A percentile compares a stretch with the other conserved stretches of the same genome.
Evolutionary conservation across 306 rosid species (phyloP).

Genomic region (Cucurbita argyrosperma): DNA sequence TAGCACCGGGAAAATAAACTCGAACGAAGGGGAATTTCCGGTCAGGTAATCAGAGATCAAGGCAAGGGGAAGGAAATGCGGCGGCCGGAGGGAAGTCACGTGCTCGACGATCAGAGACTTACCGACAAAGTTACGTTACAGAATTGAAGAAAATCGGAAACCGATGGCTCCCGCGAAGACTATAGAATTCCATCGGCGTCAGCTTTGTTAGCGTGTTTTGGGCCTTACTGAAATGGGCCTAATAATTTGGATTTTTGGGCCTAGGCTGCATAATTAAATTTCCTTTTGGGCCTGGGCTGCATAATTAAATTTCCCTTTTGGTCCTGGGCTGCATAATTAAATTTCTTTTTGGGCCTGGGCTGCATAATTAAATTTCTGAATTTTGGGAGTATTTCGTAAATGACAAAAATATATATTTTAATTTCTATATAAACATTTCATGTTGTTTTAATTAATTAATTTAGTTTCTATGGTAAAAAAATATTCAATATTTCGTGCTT

Average conservation of each 20-base stretch:
- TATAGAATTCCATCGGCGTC: background rate
- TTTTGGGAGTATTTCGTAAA: no score
- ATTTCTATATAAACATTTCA: no score
- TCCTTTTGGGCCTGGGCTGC: no score
- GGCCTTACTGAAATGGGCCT: background rate
- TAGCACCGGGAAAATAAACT: background rate
- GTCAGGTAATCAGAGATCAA: slow-evolving; percentile 5
- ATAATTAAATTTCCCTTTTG: background rate
- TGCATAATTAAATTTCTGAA: background rate
- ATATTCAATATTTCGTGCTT: no score
- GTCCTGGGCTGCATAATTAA: background rate
- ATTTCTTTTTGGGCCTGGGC: background rate
- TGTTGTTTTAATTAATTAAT: no score
- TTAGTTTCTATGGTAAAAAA: no score
- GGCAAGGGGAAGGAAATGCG: background rate
- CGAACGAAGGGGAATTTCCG: background rate
- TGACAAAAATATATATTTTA: no score
- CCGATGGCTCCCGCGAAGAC: background rate
- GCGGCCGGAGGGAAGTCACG: background rate
- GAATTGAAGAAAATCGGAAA: background rate
- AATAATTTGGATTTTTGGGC: background rate
- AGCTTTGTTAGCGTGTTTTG: background rate
- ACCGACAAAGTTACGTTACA: background rate
- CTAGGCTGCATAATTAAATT: background rate
- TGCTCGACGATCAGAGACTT: background rate